Evolutionary conservation across 345 rosid genomes (phyloP), one percentile per base, ranked within the genome.

Genomic region (Corymbia maculata): DNA sequence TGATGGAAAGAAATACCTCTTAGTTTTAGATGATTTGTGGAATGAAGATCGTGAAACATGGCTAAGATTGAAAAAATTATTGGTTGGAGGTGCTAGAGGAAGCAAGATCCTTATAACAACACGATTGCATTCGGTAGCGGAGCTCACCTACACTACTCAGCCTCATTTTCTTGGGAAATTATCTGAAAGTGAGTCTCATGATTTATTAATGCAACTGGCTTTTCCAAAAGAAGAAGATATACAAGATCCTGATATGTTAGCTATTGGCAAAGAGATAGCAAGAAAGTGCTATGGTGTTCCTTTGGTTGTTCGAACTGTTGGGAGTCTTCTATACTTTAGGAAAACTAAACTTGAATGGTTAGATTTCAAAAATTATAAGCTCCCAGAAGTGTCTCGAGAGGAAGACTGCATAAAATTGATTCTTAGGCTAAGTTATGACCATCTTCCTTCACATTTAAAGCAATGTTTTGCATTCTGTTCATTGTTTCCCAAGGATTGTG

Each of bases 401-500:
- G n/a, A 86, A 0, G 59, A 53, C 0, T 0, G 1, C 4, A 53
- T 53, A 53, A 19, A 0, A 0, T 19, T 9, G 0, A 0, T 53
- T 53, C 26, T 53, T 0, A 53, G 0, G 10, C 4, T 53, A 0
- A 53, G 59, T 53, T 53, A 19, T 7, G 10, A 53, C 4, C 10
- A 19, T 19, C 59, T 53, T 53, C 59, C 59, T 53, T 53, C 59
- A 7, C 59, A 53, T 53, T 19, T 53, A 0, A 53, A 3, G 8
- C 24, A 7, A 53, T 53, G 59, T 53, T 53, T 53, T 1, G 59
- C 26, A 0, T 53, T 53, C 0, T 53, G 59, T 53, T 19, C 26
- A 19, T 17, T 53, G 59, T 53, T 53, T 19, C 59, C 59, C 9
- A 53, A 53, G 21, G 59, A 53, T 53, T 1, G 21, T 19, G 2